Percentiles rank a stretch among this genome's conserved stretches.
phyloP scores from a whole-genome alignment of 371 early-diverging fungal genomes.

The Mortierella sp. region DNA sequence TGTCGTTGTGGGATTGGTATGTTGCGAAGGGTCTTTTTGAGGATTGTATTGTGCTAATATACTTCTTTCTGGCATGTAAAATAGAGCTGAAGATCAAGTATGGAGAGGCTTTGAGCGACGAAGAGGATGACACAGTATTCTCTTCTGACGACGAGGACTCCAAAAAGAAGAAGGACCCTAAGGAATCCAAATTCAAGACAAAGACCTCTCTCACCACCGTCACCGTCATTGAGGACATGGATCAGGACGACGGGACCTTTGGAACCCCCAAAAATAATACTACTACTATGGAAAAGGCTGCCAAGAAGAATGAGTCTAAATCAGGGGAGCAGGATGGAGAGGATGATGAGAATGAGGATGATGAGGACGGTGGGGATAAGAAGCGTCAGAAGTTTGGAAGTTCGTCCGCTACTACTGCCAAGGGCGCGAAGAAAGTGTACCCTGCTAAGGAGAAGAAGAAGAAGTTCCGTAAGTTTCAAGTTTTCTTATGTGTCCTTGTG shows the following conservation, averaged over 20 bases:
- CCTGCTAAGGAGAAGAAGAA: slow-evolving; percentile 47
- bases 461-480: slow-evolving; percentile 49
- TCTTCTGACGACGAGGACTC: slow-evolving; percentile 56
- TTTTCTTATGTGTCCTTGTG: background rate
- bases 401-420: slow-evolving; percentile 42
- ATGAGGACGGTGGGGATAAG: slow-evolving; percentile 19
- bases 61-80: background rate
- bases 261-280: slow-evolving; percentile 44
- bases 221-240: slow-evolving; percentile 79
- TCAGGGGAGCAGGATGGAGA: background rate
- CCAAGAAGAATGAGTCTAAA: slow-evolving; percentile 16
- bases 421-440: slow-evolving; percentile 33
- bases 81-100: slow-evolving; percentile 54
- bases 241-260: slow-evolving; percentile 62
- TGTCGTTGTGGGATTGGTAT: background rate
- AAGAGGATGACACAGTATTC: slow-evolving; percentile 60
- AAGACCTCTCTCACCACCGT: slow-evolving; percentile 76
- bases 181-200: slow-evolving; percentile 69
- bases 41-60: background rate
- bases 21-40: too few relatives aligned
- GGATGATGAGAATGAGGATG: slow-evolving; percentile 26
- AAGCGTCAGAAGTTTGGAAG: slow-evolving; percentile 44
- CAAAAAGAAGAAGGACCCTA: slow-evolving; percentile 51
- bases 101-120: slow-evolving; percentile 50
- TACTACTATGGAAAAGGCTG: slow-evolving; percentile 20